Base-by-base conservation (phyloP, 2,329 filamentous ascomycete species). In the Hypoxylon sp. region DNA sequence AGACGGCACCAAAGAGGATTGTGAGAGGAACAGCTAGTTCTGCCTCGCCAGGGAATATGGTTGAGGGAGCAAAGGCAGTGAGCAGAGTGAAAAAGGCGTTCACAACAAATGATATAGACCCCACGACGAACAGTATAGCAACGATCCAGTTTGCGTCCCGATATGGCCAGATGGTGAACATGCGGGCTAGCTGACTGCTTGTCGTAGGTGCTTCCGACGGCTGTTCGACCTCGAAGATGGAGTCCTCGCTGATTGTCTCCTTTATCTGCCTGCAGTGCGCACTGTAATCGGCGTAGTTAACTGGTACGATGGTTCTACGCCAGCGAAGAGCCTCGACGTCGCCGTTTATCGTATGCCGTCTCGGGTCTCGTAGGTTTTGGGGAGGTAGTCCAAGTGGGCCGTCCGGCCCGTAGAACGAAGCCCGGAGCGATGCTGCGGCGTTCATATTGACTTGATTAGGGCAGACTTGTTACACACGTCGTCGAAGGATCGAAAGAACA, bases 111-210 rank as follows among this genome's bases (percentile, higher is more conserved):
- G 58, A 29, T n/a, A 65, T n/a, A 5, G 62, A 68, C 3, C 64
- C 71, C 11, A 66, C 3, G 22, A 69, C 64, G 6, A 77, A 81
- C 53, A 78, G 72, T 10, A 71, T 22, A 17, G 63, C 42, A 22
- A 67, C 35, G 6, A 65, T 14, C 68, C 65, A 72, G 57, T 64
- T 72, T 4, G 63, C 47, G 39, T 70, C 62, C 22, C 67, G 58
- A 31, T 63, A 66, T 26, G 67, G 69, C 48, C 63, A 71, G 5
- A 63, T 55, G 5, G 55, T 70, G 52, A 71, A 67, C 66, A 71
- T 69, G 31, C 66, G 63, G 13, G 42, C 22, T 6, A 69, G 44
- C 47, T 68, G 67, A 19, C 53, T 39, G 46, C 51, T 19, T 35
- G 50, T 63, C n/a, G 42, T 33, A 14, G 47, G 39, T 4, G 58